phyloP scores from a whole-genome alignment of 2,329 filamentous ascomycete species.

The Scorias spongiosa region DNA sequence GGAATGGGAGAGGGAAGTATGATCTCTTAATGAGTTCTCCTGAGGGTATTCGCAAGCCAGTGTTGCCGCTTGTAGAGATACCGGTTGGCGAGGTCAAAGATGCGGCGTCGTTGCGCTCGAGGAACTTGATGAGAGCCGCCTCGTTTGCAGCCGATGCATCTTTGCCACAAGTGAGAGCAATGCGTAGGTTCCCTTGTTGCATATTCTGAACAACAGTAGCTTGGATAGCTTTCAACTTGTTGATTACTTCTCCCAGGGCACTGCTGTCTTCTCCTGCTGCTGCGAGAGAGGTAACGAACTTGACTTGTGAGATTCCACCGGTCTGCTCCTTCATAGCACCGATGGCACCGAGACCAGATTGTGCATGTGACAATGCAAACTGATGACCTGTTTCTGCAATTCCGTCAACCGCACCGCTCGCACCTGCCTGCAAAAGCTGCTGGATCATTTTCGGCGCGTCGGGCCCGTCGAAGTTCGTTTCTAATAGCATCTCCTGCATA shows the following conservation, averaged over 20 bases:
- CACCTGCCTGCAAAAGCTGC: conserved; percentile 71
- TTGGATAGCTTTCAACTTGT: conserved; percentile 76
- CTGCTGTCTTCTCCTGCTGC: conserved; percentile 58
- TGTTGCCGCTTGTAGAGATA: conserved; percentile 11
- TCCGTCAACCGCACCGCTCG: conserved; percentile 79
- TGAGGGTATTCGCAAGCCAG: conserved; percentile 9
- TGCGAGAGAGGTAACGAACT: conserved; percentile 66
- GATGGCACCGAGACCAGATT: conserved; percentile 59
- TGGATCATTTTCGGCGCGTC: conserved; percentile 69
- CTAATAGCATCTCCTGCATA: conserved; percentile 60
- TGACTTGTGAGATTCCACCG: conserved; percentile 79
- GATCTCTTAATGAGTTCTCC: conserved; percentile 37
- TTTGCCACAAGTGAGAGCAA: conserved; percentile 70
- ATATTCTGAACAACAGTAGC: conserved; percentile 53
- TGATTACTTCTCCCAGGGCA: conserved; percentile 40
- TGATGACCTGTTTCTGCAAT: conserved; percentile 83
- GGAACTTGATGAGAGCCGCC: conserved; percentile 53
- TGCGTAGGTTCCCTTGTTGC: conserved; percentile 48
- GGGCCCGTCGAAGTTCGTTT: conserved; percentile 78
- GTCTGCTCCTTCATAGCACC: conserved; percentile 68
- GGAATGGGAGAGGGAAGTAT: conserved; percentile 89
- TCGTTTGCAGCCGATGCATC: conserved; percentile 60
- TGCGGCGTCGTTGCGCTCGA: conserved; percentile 22
- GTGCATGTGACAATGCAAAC: conserved; percentile 71
- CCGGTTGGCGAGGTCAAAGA: conserved; percentile 13